Evolutionary conservation across 2,329 filamentous ascomycete genomes (phyloP).

Genomic region (Hypoxylon sp.): DNA sequence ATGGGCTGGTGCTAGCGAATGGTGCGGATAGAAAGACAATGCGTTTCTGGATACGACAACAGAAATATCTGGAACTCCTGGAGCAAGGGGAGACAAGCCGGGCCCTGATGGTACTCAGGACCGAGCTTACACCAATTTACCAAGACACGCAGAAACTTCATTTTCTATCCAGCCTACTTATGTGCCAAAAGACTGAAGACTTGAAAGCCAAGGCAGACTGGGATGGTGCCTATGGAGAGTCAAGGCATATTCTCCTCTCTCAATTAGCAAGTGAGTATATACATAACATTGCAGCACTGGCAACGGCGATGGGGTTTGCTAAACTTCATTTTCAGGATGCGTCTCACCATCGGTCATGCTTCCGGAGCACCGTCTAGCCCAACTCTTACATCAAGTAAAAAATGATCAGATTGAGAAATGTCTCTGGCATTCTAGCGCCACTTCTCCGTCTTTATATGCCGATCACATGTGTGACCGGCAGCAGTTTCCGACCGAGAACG

Average conservation of each 20-base stretch:
- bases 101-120: constrained; percentile 84
- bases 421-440: constrained; percentile 84
- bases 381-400: constrained; percentile 84
- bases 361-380: constrained; percentile 85
- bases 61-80: constrained; percentile 92
- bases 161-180: constrained; percentile 86
- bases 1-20: constrained; percentile 77
- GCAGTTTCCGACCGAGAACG: constrained; percentile 78
- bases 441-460: constrained; percentile 83
- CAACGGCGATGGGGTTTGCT: too few species aligned
- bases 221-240: constrained; percentile 82
- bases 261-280: constrained; percentile 78
- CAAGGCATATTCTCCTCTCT: constrained; percentile 77
- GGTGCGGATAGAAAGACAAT: constrained; percentile 80
- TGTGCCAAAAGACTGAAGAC: constrained; percentile 83
- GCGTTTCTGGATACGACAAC: constrained; percentile 87
- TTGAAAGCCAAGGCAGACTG: constrained; percentile 80
- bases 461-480: constrained; percentile 85
- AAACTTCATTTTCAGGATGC: constrained; percentile 64
- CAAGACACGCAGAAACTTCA: constrained; percentile 81
- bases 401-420: constrained; percentile 83
- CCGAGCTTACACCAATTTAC: constrained; percentile 86
- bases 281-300: too few species aligned
- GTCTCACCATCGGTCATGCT: constrained; percentile 98
- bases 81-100: constrained; percentile 76